phyloP scores from a whole-genome alignment of 768 basidiomycete genomes.

The Rhodotorula graminis region DNA sequence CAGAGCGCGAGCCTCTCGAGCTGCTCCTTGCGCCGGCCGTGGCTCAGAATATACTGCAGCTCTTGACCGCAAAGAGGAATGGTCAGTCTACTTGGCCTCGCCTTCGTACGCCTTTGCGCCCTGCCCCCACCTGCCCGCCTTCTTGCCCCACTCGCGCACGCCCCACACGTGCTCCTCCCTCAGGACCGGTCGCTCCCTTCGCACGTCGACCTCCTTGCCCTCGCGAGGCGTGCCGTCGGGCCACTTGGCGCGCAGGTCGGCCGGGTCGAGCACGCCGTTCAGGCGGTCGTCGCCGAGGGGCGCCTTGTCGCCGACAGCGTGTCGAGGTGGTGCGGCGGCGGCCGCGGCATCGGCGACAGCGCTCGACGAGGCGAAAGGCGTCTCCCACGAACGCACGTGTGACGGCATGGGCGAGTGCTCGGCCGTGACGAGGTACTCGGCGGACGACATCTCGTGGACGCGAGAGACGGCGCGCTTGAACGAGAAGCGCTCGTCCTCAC shows the following conservation, averaged over 20 bases:
- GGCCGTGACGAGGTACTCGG: slow-evolving; percentile 40
- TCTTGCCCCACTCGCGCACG: slow-evolving; percentile 32
- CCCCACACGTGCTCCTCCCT: slow-evolving; percentile 36
- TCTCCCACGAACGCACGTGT: slow-evolving; percentile 39
- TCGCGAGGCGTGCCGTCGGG: slow-evolving; percentile 12
- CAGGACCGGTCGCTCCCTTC: slow-evolving; percentile 8
- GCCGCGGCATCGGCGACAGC: neutral
- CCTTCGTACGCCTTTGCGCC: slow-evolving; percentile 27
- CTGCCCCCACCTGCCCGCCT: slow-evolving; percentile 30
- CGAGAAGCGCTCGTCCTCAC: slow-evolving; percentile 61
- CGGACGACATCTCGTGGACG: slow-evolving; percentile 56
- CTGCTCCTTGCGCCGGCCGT: too few species aligned
- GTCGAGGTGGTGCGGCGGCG: neutral
- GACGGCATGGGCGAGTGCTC: slow-evolving; percentile 35
- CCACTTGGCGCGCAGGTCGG: slow-evolving; percentile 13
- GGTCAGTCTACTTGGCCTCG: neutral
- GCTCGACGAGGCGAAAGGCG: neutral
- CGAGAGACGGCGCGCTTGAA: slow-evolving; percentile 62
- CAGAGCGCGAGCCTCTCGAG: too few species aligned
- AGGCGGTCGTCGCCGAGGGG: slow-evolving; percentile 2
- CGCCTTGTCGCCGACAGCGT: slow-evolving; percentile 19
- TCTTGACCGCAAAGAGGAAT: too few species aligned
- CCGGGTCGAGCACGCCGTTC: slow-evolving; percentile 29
- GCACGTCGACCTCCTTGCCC: slow-evolving; percentile 22
- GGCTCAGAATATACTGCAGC: too few species aligned